phyloP scores from a whole-genome alignment of 2,329 filamentous ascomycete species.

The Scleromitrula shiraiana region DNA sequence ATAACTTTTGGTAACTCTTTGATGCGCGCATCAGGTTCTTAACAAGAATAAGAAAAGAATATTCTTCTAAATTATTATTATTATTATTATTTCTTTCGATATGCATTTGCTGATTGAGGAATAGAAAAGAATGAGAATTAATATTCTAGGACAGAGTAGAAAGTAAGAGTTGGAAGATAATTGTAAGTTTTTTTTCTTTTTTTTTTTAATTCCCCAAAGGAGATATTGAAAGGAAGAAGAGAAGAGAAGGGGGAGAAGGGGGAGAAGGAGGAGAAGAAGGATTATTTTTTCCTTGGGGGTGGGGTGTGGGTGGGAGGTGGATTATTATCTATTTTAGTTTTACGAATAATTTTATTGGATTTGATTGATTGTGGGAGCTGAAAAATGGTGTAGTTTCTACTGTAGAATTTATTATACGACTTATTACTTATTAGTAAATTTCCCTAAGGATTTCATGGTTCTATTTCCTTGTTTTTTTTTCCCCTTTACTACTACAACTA shows the following conservation, averaged over 20 bases:
- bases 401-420: too few species aligned
- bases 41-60: conserved; percentile 14
- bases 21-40: conserved; percentile 27
- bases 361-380: too few species aligned
- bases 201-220: not conserved
- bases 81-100: conserved; percentile 25
- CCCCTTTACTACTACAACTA: too few species aligned
- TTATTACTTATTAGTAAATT: too few species aligned
- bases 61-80: too few species aligned
- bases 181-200: too few species aligned
- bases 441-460: too few species aligned
- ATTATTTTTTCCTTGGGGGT: not conserved
- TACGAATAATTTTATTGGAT: too few species aligned
- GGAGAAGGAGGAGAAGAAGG: not conserved
- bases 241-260: not conserved
- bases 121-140: not conserved
- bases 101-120: conserved; percentile 30
- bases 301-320: not conserved
- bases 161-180: too few species aligned
- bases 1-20: conserved; percentile 26
- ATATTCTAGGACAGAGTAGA: not conserved
- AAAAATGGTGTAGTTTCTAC: too few species aligned
- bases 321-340: too few species aligned
- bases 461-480: too few species aligned
- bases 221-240: not conserved